A percentile compares a stretch with the other conserved stretches of the same genome.
phyloP scores from a whole-genome alignment of 129 eudicot genomes.

The Flaveria bidentis region DNA sequence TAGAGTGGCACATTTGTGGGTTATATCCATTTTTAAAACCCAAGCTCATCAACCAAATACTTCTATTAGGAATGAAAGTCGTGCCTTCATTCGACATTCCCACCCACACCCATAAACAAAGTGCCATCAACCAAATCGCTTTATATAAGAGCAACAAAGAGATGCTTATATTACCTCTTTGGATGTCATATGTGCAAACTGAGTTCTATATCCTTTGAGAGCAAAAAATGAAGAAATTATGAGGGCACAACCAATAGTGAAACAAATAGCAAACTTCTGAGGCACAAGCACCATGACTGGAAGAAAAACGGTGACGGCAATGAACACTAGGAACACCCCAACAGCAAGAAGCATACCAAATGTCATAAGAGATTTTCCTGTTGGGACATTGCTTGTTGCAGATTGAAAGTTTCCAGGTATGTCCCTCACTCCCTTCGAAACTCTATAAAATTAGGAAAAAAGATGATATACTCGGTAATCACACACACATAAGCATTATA shows the following conservation, averaged over 20 bases:
- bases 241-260: slow-evolving; percentile 79
- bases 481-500: neutral
- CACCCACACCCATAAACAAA: neutral
- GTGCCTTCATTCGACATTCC: neutral
- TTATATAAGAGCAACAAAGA: neutral
- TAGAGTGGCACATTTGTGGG: neutral
- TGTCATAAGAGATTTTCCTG: slow-evolving; percentile 68
- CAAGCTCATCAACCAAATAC: neutral
- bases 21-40: neutral
- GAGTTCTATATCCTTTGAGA: slow-evolving; percentile 86
- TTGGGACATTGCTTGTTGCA: slow-evolving; percentile 79
- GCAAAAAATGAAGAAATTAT: slow-evolving; percentile 90
- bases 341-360: slow-evolving; percentile 75
- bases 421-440: slow-evolving; percentile 84
- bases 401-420: slow-evolving; percentile 82
- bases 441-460: slow-evolving; percentile 42
- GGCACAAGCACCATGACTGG: slow-evolving; percentile 98
- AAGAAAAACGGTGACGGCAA: slow-evolving; percentile 87
- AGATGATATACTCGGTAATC: neutral
- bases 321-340: slow-evolving; percentile 85
- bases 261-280: slow-evolving; percentile 90
- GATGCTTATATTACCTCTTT: slow-evolving; percentile 66
- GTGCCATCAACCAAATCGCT: neutral
- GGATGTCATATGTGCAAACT: slow-evolving; percentile 86
- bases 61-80: neutral